Percentiles rank a stretch among this genome's conserved stretches.
phyloP scores from a whole-genome alignment of 1,284 basidiomycete species.

The Melampsora americana region DNA sequence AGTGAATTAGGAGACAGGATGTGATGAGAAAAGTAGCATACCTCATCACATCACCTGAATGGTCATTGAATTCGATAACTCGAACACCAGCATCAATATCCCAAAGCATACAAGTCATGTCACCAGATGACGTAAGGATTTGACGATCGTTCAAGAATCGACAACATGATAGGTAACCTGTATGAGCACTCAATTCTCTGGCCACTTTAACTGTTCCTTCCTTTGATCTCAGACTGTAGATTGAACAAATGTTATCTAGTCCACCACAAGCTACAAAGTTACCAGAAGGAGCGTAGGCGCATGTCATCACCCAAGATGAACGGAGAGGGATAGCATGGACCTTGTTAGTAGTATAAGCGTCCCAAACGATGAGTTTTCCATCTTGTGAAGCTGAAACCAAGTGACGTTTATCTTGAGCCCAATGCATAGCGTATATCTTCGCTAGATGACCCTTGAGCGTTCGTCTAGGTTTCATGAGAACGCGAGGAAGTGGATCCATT shows the following conservation, averaged over 20 bases:
- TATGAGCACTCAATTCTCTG: conserved; percentile 90
- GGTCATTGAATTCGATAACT: conserved; percentile 95
- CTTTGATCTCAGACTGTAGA: conserved; percentile 83
- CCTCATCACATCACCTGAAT: conserved; percentile 99
- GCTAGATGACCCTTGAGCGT: conserved; percentile 94
- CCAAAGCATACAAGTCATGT: conserved; percentile 99
- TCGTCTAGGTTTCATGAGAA: conserved; percentile 90
- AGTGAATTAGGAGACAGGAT: not conserved
- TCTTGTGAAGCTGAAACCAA: conserved; percentile 98
- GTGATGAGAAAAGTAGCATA: conserved; percentile 55
- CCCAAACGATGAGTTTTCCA: conserved; percentile 99
- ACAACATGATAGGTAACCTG: conserved; percentile 95
- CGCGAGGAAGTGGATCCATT: conserved; percentile 86
- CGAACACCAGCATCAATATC: conserved; percentile 95
- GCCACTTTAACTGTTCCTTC: conserved; percentile 61
- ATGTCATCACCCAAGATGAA: conserved; percentile 99
- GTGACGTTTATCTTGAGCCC: conserved; percentile 93
- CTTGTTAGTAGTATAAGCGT: conserved; percentile 99
- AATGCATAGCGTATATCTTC: conserved; percentile 99
- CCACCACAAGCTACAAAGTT: conserved; percentile 97
- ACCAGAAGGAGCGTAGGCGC: conserved; percentile 94
- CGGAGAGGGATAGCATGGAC: conserved; percentile 97
- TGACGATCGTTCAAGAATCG: conserved; percentile 97
- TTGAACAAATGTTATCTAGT: conserved; percentile 97
- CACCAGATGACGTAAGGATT: conserved; percentile 93